Evolutionary conservation across 2,329 filamentous ascomycete genomes (phyloP).

Genomic region (Byssochlamys sp.): DNA sequence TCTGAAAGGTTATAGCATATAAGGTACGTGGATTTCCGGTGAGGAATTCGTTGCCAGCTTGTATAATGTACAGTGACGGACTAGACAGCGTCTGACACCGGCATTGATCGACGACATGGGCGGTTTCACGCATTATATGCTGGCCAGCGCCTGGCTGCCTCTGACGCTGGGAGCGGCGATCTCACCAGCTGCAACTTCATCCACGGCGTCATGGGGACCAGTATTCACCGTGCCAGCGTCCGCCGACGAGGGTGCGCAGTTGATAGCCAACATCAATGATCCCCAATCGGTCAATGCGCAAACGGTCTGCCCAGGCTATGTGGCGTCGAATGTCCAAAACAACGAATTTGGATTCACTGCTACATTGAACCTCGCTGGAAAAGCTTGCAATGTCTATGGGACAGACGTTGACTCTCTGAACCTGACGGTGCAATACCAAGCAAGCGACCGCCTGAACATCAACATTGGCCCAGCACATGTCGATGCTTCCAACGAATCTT

Average conservation of each 20-base stretch:
- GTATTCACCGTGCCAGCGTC: constrained; percentile 42
- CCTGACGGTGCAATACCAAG: constrained; percentile 60
- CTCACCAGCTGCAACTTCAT: constrained; percentile 10
- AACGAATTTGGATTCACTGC: constrained; percentile 43
- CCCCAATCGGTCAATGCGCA: constrained; percentile 55
- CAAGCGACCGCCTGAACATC: constrained; percentile 56
- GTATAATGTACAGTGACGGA: neutral
- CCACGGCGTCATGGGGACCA: constrained; percentile 4
- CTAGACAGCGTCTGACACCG: neutral
- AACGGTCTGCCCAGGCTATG: constrained; percentile 53
- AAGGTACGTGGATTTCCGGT: neutral
- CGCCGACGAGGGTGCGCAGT: constrained; percentile 36
- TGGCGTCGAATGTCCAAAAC: constrained; percentile 41
- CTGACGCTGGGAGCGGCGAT: constrained; percentile 15
- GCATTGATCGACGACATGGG: constrained; percentile 11
- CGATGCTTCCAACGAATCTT: constrained; percentile 51
- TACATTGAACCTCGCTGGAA: constrained; percentile 43
- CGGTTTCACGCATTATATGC: constrained; percentile 9
- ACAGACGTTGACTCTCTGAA: constrained; percentile 59
- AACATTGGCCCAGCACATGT: constrained; percentile 60
- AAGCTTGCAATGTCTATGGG: constrained; percentile 64
- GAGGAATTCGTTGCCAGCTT: neutral
- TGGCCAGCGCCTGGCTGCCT: constrained; percentile 16
- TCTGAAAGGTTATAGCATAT: neutral
- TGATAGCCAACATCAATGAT: constrained; percentile 57